phyloP scores from a whole-genome alignment of 331 rosid species.

The Cucumis variabilis region DNA sequence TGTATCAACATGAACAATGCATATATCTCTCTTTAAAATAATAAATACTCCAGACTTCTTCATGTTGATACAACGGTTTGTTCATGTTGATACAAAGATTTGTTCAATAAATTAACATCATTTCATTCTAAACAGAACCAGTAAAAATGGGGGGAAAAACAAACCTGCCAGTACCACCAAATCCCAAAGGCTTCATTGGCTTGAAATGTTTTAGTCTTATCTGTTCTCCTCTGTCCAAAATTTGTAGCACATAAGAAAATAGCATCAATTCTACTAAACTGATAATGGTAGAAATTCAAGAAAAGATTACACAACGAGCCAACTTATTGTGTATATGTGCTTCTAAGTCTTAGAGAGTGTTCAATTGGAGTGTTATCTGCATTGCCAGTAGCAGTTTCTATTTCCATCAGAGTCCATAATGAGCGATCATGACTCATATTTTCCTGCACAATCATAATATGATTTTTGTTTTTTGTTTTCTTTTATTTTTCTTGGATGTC shows the following conservation, averaged over 20 bases:
- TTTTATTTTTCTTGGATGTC: no score
- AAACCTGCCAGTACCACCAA: slow-evolving; percentile 96
- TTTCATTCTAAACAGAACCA: background rate
- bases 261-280: background rate
- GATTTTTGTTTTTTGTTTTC: no score
- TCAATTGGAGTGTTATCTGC: slow-evolving; percentile 63
- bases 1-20: no score
- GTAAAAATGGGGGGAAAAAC: slow-evolving; percentile 4
- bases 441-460: no score
- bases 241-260: slow-evolving; percentile 49
- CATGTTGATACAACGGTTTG: no score
- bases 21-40: no score
- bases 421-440: slow-evolving; percentile 69
- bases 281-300: background rate
- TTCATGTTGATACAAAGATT: no score
- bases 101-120: no score
- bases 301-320: no score
- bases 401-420: slow-evolving; percentile 85
- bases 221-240: slow-evolving; percentile 70
- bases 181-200: slow-evolving; percentile 91
- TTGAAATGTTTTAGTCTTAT: slow-evolving; percentile 82
- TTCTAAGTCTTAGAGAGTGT: slow-evolving; percentile 70
- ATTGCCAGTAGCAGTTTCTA: slow-evolving; percentile 86
- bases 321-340: slow-evolving; percentile 69
- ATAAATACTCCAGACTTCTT: no score